Evolutionary conservation across 345 rosid genomes (phyloP), one percentile per base, ranked within the genome.

Genomic region (Eucalyptus sp.): DNA sequence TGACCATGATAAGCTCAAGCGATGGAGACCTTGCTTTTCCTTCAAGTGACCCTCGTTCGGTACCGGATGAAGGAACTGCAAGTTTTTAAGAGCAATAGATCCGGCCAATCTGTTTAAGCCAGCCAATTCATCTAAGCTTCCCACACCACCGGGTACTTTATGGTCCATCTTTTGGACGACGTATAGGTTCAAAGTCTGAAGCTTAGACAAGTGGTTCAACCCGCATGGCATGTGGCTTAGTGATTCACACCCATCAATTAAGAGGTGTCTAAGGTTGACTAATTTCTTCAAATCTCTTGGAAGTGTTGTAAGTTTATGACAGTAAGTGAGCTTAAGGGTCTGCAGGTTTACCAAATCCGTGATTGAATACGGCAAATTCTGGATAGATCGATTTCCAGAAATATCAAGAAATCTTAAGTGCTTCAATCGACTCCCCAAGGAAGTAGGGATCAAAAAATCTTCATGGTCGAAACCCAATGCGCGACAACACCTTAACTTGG

Each of bases 1-100:
- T 0, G 0, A 2, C 79, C 12, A 66, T 0, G 0, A 2, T 8
- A 66, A 31, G 0, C 0, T 0, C 0, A 66, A 6, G 22, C 11
- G 0, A 31, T 3, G 43, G 11, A 66, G 79, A 16, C 0, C 0
- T 3, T 29, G 0, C 3, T 66, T 66, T n/a, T 66, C 22, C 1
- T 15, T 0, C 79, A 66, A 66, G 22, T 66, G 41, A 31, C 79
- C 10, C 33, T 66, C 0, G 6, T 31, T 31, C 2, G 0, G 2
- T 8, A 31, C 1, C 1, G 7, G 11, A 0, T 66, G 12, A 66
- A 66, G 79, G 22, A 66, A 31, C 12, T 31, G 1, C 79, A 66
- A 31, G 2, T 66, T 15, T 64, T 16, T 0, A 66, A 66, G 22
- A 66, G 0, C 4, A 66, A 31, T 15, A 0, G 11, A 66, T 16